A percentile compares a stretch with the other conserved stretches of the same genome.
These are phyloP conservation scores for Cubamyces lactineus DNA, from an alignment of 768 basidiomycete genomes.

Conservation along the genomic window DNA sequence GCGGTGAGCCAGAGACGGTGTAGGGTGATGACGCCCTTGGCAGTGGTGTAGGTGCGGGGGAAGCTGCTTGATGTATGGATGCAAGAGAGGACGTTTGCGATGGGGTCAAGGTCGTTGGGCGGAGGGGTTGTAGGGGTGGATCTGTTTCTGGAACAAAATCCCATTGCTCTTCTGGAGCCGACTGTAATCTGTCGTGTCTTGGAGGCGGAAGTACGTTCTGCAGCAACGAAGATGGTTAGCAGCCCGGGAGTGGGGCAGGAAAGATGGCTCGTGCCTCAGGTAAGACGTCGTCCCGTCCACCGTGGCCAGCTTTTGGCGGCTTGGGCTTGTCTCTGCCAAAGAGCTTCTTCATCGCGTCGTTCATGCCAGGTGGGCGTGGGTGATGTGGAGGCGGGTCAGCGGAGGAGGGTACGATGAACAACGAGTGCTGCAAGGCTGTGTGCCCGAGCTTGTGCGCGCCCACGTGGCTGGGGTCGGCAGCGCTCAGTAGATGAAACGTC, in stretches of 20 bases:
- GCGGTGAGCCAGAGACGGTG: constrained; percentile 11
- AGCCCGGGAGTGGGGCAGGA: constrained; percentile 7
- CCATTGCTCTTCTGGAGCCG: constrained; percentile 33
- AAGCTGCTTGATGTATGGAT: constrained; percentile 15
- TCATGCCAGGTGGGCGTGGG: not conserved
- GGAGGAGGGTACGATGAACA: constrained; percentile 21
- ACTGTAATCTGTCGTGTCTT: constrained; percentile 23
- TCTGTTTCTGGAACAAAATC: constrained; percentile 29
- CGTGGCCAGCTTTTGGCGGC: constrained; percentile 35
- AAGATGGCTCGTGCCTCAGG: constrained; percentile 29
- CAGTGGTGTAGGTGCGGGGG: constrained; percentile 19
- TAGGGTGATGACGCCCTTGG: constrained; percentile 19
- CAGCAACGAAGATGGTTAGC: constrained; percentile 6
- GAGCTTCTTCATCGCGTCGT: constrained; percentile 57
- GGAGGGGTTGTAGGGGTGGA: constrained; percentile 17
- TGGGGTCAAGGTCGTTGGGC: constrained; percentile 11
- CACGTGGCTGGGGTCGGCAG: constrained; percentile 25
- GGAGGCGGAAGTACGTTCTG: constrained; percentile 24
- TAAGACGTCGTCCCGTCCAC: constrained; percentile 36
- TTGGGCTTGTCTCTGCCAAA: constrained; percentile 57
- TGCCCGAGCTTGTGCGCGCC: constrained; percentile 23
- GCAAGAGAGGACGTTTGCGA: constrained; percentile 19
- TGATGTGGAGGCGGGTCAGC: constrained; percentile 15
- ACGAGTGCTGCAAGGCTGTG: constrained; percentile 21
- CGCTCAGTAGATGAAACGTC: constrained; percentile 17